Conservation (phyloP, 1,284 basidiomycete genomes). For the Tylopilus sp. region DNA sequence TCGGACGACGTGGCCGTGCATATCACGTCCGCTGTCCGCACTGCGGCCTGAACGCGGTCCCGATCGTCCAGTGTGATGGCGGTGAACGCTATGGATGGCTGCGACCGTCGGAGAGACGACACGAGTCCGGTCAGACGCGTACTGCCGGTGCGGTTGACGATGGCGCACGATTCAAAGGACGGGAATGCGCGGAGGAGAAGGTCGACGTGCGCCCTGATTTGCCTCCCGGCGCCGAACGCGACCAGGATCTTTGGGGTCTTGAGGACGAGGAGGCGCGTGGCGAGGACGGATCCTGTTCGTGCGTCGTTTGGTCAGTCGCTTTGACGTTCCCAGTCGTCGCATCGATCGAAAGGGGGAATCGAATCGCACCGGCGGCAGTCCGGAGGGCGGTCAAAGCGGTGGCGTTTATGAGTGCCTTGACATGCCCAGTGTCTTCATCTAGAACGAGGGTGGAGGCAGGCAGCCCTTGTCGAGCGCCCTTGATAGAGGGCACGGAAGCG, state of each 20-base stretch:
- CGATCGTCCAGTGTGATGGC: conserved; percentile 16
- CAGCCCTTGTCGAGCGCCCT: conserved; percentile 50
- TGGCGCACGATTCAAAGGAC: conserved; percentile 50
- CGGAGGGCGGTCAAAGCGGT: conserved; percentile 71
- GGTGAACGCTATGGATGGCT: conserved; percentile 39
- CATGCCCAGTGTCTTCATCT: conserved; percentile 63
- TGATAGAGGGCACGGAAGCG: conserved; percentile 57
- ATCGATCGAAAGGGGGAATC: background rate
- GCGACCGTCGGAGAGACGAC: conserved; percentile 37
- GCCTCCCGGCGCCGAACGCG: conserved; percentile 74
- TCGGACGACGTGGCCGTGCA: conserved; percentile 78
- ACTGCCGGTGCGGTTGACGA: conserved; percentile 64
- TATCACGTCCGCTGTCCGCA: conserved; percentile 52
- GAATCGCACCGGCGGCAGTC: conserved; percentile 68
- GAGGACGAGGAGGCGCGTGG: conserved; percentile 51
- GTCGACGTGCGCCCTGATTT: conserved; percentile 61
- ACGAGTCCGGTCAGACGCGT: conserved; percentile 46
- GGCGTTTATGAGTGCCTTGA: conserved; percentile 75
- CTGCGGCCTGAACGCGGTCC: conserved; percentile 18
- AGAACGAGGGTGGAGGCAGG: conserved; percentile 76
- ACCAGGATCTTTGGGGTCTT: conserved; percentile 47
- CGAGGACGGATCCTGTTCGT: conserved; percentile 66
- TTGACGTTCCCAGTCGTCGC: background rate
- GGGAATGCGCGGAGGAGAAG: conserved; percentile 60
- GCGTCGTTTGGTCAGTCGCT: background rate